Evolutionary conservation across 2,329 filamentous ascomycete species (phyloP).

Genomic region (Alternaria burnsii): DNA sequence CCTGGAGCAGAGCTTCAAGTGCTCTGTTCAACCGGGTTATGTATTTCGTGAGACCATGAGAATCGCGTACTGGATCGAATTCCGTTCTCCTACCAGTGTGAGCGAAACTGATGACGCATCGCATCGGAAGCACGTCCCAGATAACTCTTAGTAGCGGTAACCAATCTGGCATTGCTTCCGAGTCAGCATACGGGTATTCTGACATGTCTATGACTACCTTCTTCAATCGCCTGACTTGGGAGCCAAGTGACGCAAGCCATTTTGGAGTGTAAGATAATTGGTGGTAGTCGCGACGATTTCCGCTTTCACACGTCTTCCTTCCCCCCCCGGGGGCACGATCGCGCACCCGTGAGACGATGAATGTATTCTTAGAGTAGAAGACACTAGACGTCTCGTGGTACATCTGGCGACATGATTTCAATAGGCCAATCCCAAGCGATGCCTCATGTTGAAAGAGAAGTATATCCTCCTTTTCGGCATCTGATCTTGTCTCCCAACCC

Average conservation of each 20-base stretch:
- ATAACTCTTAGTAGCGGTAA: background rate
- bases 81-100: background rate
- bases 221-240: background rate
- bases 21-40: background rate
- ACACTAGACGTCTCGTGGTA: background rate
- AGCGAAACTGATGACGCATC: background rate
- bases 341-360: background rate
- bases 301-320: no score
- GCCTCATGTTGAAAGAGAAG: background rate
- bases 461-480: background rate
- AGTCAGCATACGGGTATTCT: background rate
- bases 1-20: background rate
- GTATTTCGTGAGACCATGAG: no score
- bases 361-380: background rate
- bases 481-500: background rate
- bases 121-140: background rate
- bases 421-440: background rate
- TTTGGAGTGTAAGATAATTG: background rate
- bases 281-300: rapidly evolving
- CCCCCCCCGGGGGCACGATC: no score
- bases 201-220: conserved; percentile 1
- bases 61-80: no score
- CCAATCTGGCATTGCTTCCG: background rate
- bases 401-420: background rate
- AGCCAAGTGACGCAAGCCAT: background rate